These are phyloP conservation scores for Anthostomella pinea DNA, from an alignment of 2,329 filamentous ascomycete genomes.

Conservation along the genomic window DNA sequence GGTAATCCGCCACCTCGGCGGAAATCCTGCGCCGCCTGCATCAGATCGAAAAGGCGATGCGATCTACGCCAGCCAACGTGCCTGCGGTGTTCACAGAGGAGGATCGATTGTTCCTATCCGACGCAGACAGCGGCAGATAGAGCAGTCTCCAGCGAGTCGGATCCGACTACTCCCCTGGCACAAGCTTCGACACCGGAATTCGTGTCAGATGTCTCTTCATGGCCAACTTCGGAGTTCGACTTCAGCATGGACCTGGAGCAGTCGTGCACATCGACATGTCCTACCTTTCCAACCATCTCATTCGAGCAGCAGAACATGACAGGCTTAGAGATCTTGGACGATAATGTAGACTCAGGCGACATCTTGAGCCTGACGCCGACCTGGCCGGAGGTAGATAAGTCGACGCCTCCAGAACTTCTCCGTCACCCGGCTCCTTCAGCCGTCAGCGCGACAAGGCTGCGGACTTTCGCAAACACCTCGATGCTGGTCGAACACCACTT, in stretches of 20 bases:
- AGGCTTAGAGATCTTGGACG: conserved; percentile 10
- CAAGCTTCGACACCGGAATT: conserved; percentile 2
- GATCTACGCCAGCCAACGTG: conserved; percentile 19
- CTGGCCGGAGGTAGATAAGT: conserved; percentile 3
- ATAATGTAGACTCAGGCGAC: neutral
- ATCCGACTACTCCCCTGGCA: conserved; percentile 2
- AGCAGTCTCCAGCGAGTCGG: no score
- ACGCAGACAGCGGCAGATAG: neutral
- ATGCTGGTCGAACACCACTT: conserved; percentile 14
- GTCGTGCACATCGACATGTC: conserved; percentile 4
- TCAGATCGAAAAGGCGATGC: conserved; percentile 19
- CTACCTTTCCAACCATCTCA: conserved; percentile 4
- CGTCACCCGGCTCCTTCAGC: conserved; percentile 1
- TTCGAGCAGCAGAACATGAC: conserved; percentile 9
- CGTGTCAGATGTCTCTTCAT: conserved; percentile 4
- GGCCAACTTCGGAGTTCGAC: conserved; percentile 14
- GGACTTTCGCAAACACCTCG: conserved; percentile 6
- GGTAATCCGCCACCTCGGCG: conserved; percentile 18
- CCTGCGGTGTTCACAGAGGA: conserved; percentile 17
- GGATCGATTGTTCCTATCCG: conserved; percentile 15
- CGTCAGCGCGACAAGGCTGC: conserved; percentile 4
- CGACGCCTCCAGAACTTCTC: conserved; percentile 8
- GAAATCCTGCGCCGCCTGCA: conserved; percentile 22
- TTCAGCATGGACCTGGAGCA: conserved; percentile 11
- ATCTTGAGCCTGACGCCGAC: conserved; percentile 1